A percentile compares a stretch with the other conserved stretches of the same genome.
These are phyloP conservation scores for Fonsecaea pedrosoi DNA, from an alignment of 2,329 filamentous ascomycete species.

Conservation along the genomic window DNA sequence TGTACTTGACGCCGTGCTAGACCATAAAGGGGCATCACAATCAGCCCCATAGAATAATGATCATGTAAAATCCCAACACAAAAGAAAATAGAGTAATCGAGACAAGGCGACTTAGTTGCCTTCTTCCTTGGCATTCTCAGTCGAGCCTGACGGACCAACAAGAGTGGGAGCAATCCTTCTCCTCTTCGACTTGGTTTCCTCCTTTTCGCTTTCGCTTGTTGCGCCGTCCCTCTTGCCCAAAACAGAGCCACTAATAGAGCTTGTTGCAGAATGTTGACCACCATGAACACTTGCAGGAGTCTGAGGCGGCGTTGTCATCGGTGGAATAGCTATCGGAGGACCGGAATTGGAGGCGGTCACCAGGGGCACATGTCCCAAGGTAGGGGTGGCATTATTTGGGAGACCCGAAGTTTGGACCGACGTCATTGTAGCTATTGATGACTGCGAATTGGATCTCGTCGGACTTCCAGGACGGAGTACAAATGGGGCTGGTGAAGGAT, in stretches of 20 bases:
- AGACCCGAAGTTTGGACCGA: slow-evolving; percentile 57
- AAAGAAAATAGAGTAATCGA: slow-evolving; percentile 1
- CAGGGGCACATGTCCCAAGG: slow-evolving; percentile 76
- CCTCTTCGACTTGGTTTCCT: slow-evolving; percentile 43
- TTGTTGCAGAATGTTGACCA: slow-evolving; percentile 59
- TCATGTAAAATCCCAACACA: background rate
- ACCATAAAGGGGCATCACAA: slow-evolving; percentile 10
- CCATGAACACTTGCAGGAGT: slow-evolving; percentile 68
- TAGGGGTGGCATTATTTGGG: slow-evolving; percentile 78
- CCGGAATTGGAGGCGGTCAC: slow-evolving; percentile 75
- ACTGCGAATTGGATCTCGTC: slow-evolving; percentile 82
- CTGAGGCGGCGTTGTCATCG: slow-evolving; percentile 84
- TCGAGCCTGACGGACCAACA: slow-evolving; percentile 35
- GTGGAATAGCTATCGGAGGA: slow-evolving; percentile 62
- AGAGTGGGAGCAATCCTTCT: slow-evolving; percentile 45
- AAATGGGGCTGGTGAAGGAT: slow-evolving; percentile 62
- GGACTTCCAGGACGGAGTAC: slow-evolving; percentile 73
- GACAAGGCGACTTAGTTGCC: slow-evolving; percentile 1
- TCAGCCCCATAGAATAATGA: background rate
- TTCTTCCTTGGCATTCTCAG: slow-evolving; percentile 25
- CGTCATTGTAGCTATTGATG: slow-evolving; percentile 72
- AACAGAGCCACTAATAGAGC: slow-evolving; percentile 60
- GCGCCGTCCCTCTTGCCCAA: slow-evolving; percentile 59
- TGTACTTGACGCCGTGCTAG: slow-evolving; percentile 33
- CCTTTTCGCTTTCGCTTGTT: slow-evolving; percentile 53